Conservation (phyloP, 2,329 filamentous ascomycete species). For the Colletotrichum nymphaeae region DNA sequence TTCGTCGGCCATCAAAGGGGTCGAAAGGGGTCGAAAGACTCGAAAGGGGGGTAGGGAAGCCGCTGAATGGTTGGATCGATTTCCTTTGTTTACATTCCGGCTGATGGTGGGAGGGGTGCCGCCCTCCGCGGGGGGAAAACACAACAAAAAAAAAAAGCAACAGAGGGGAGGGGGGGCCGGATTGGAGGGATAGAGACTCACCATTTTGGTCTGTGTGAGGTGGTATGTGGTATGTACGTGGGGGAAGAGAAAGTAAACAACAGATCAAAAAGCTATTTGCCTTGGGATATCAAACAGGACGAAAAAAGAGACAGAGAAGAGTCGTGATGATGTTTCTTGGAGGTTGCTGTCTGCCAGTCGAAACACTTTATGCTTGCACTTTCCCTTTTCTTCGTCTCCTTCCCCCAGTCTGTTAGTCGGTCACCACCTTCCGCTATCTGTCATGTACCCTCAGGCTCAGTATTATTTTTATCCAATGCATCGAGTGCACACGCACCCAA, state of each 20-base stretch:
- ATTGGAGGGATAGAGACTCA: constrained; percentile 42
- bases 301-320: neutral
- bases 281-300: neutral
- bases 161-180: neutral
- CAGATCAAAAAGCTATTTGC: neutral
- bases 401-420: neutral
- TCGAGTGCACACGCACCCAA: neutral
- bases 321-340: constrained; percentile 25
- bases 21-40: neutral
- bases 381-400: neutral
- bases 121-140: neutral
- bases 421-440: neutral
- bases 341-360: constrained; percentile 26
- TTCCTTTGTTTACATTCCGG: constrained; percentile 35
- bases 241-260: neutral
- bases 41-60: neutral
- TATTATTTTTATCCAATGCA: constrained; percentile 24
- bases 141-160: constrained; percentile 31
- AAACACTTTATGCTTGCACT: constrained; percentile 31
- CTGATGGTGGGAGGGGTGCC: constrained; percentile 7
- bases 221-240: neutral
- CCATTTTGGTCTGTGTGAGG: constrained; percentile 45
- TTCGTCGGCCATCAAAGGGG: constrained; percentile 1
- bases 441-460: constrained; percentile 3
- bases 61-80: constrained; percentile 23